Conservation (phyloP, 139 green algal genomes). For the Chloropicon primus region DNA sequence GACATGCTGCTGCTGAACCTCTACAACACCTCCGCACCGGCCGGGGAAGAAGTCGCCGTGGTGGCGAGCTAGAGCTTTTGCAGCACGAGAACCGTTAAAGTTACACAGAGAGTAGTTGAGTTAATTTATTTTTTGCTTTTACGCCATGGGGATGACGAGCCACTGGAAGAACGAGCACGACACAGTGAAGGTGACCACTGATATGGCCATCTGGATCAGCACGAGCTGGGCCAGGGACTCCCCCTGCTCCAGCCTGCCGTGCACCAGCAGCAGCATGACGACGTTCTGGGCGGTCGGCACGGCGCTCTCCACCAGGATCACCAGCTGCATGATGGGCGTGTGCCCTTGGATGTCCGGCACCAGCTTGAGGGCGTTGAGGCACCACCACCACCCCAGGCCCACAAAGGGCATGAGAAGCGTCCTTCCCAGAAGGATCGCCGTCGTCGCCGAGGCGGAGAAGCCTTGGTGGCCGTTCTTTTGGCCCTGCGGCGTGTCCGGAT, state of each 20-base stretch:
- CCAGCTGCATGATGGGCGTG: not conserved
- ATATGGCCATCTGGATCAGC: not conserved
- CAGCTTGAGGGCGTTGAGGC: not conserved
- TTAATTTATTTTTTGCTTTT: too few species aligned
- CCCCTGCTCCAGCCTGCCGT: not conserved
- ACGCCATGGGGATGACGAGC: not conserved
- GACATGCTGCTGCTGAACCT: not conserved
- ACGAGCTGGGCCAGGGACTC: not conserved
- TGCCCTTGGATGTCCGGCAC: not conserved
- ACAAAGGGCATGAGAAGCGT: not conserved
- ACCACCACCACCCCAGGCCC: not conserved
- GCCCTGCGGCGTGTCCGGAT: not conserved
- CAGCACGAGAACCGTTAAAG: too few species aligned
- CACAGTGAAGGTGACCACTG: constrained; percentile 1
- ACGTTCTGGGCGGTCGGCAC: constrained; percentile 5
- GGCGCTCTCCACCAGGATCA: not conserved
- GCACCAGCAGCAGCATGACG: constrained; percentile 3
- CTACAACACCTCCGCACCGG: not conserved
- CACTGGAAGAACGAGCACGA: constrained; percentile 2
- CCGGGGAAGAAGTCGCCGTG: not conserved
- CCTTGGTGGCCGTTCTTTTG: not conserved
- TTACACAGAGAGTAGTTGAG: too few species aligned
- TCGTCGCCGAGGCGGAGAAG: not conserved
- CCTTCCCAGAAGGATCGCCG: not conserved
- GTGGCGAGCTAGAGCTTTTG: too few species aligned